These are phyloP conservation scores for Suillus tomentosus DNA, from an alignment of 768 basidiomycete genomes.

Conservation along the genomic window DNA sequence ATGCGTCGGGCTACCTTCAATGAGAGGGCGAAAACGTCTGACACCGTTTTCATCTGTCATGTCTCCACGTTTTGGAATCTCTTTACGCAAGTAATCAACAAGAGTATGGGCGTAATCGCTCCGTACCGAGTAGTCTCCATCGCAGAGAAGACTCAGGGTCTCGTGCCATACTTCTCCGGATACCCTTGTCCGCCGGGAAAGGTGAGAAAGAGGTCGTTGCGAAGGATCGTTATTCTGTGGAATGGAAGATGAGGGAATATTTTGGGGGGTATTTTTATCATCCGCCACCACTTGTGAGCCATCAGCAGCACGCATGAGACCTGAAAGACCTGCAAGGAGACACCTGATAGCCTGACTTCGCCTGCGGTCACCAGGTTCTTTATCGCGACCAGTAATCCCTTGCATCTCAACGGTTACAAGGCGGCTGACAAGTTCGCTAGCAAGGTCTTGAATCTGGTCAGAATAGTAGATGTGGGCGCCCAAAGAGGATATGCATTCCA, in stretches of 20 bases:
- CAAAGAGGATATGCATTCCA: constrained; percentile 79
- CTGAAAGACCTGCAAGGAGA: constrained; percentile 68
- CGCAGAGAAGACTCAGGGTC: constrained; percentile 82
- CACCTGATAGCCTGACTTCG: constrained; percentile 70
- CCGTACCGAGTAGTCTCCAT: constrained; percentile 74
- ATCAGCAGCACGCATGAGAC: constrained; percentile 68
- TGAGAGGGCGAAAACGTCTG: constrained; percentile 45
- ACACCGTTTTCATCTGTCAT: constrained; percentile 46
- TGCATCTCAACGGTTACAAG: constrained; percentile 71
- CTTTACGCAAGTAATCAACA: constrained; percentile 73
- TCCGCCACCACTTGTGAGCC: constrained; percentile 32
- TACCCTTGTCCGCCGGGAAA: constrained; percentile 64
- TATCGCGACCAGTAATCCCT: constrained; percentile 48
- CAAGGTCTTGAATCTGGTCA: constrained; percentile 92
- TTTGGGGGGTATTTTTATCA: constrained; percentile 26
- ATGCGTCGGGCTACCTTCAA: constrained; percentile 49
- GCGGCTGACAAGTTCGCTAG: constrained; percentile 78
- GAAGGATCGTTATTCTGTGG: constrained; percentile 31
- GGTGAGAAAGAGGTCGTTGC: constrained; percentile 35
- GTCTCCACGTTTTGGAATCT: constrained; percentile 69
- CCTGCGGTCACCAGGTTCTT: constrained; percentile 39
- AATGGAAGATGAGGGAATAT: constrained; percentile 23
- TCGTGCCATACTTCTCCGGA: constrained; percentile 91
- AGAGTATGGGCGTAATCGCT: constrained; percentile 74
- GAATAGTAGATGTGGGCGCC: constrained; percentile 94